Conservation (phyloP, 306 rosid species). For the Castanea crenata region DNA sequence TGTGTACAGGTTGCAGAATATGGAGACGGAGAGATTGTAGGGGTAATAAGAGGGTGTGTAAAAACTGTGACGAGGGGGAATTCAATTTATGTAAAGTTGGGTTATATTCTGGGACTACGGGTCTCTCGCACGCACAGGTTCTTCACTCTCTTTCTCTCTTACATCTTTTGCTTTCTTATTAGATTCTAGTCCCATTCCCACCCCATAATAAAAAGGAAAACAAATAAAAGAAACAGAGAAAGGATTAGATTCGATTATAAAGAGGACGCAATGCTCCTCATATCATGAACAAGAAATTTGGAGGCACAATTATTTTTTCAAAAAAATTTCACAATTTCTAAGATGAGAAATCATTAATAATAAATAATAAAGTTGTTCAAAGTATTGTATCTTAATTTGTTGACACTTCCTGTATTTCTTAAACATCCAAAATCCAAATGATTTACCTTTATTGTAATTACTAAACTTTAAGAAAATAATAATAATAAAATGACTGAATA, state of each 20-base stretch:
- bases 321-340: too few species aligned
- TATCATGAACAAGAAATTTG: constrained; percentile 28
- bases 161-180: constrained; percentile 19
- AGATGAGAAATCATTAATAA: too few species aligned
- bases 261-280: constrained; percentile 52
- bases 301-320: too few species aligned
- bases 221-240: constrained; percentile 12
- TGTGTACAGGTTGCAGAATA: constrained; percentile 74
- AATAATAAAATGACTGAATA: too few species aligned
- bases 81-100: constrained; percentile 56
- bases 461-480: too few species aligned
- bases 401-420: too few species aligned
- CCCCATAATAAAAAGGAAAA: background rate
- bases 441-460: too few species aligned
- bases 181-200: constrained; percentile 31
- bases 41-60: constrained; percentile 85
- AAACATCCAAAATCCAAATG: too few species aligned
- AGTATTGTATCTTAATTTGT: too few species aligned
- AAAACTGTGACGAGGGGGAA: constrained; percentile 68
- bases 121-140: constrained; percentile 85
- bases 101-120: constrained; percentile 87
- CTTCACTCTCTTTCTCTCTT: constrained; percentile 6
- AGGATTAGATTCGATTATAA: constrained; percentile 66
- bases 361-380: too few species aligned
- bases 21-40: constrained; percentile 71